Evolutionary conservation across 805 yeast species (phyloP).

Genomic region (Soucietia sequanensis): DNA sequence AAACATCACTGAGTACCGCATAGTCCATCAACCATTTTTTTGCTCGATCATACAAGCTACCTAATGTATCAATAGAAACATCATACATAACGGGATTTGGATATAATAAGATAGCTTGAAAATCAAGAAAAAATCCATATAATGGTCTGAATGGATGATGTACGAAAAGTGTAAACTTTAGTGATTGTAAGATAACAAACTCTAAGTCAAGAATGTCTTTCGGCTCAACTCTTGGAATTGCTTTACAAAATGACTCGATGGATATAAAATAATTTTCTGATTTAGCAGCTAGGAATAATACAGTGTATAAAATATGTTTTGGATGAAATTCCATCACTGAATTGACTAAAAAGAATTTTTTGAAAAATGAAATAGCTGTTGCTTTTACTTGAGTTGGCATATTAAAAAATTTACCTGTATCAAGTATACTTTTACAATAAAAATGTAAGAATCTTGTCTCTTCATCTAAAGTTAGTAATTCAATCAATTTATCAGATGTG

Average conservation of each 20-base stretch:
- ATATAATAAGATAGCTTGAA: constrained; percentile 58
- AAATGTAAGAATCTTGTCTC: constrained; percentile 66
- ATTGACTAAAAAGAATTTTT: constrained; percentile 74
- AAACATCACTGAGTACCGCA: constrained; percentile 67
- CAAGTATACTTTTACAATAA: constrained; percentile 70
- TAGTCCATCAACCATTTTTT: constrained; percentile 63
- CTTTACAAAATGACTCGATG: constrained; percentile 72
- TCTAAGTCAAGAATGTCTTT: constrained; percentile 74
- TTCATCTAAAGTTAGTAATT: constrained; percentile 60
- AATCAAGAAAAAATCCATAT: constrained; percentile 93
- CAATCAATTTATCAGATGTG: constrained; percentile 32
- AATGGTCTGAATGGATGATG: constrained; percentile 89
- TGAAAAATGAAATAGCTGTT: constrained; percentile 81
- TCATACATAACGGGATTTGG: constrained; percentile 46
- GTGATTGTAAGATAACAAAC: constrained; percentile 67
- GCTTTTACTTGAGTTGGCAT: constrained; percentile 88
- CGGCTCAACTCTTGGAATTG: constrained; percentile 66
- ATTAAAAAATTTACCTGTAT: constrained; percentile 67
- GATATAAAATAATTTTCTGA: constrained; percentile 89
- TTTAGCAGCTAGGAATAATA: constrained; percentile 89
- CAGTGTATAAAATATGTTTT: constrained; percentile 63
- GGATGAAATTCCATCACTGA: constrained; percentile 90
- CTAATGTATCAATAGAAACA: constrained; percentile 51
- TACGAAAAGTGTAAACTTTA: constrained; percentile 75
- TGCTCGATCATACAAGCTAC: constrained; percentile 69